Evolutionary conservation across 768 basidiomycete genomes (phyloP), one percentile per base, ranked within the genome.

Genomic region (Suillus cothurnatus): DNA sequence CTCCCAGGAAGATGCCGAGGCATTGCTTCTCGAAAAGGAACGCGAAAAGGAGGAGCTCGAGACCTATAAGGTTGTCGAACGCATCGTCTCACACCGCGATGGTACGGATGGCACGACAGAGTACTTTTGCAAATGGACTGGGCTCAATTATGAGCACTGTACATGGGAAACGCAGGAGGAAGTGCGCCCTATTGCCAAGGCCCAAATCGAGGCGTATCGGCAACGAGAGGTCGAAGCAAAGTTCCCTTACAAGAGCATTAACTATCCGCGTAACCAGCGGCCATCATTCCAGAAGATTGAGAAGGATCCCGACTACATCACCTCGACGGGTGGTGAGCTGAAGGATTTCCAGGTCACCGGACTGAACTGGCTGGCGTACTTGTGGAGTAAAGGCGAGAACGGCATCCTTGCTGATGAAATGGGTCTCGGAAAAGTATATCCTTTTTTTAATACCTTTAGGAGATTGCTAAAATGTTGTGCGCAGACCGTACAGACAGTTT

Each of bases 281-380:
- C 97, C 96, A 0, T 61, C 79, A 6, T 98, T 95, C 81, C 82
- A 84, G 69, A 92, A 93, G 80, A 92, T 99, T 71, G 84, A 81
- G 36, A 89, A 90, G 71, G 95, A 97, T 75, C 97, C 97, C 4
- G 88, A 89, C 2, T 99, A 97, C 76, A 86, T 99, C 71, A 76
- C 72, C 5, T 74, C 76, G 23, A 93, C 91, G 0, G 95, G 95
- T 36, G 95, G 95, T 7, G 78, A 88, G 67, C 83, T 99, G 66
- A 99, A 99, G 79, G 97, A 99, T 72, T 99, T 99, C 81, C 97
- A 99, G 81, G 83, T 99, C 47, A 97, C 95, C 3, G 97, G 97
- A 28, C 83, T 99, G 68, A 99, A 99, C 74, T 99, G 97, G 97
- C 84, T 99, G n/a, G 91, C 94, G 5, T 99, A 97, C 77, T 81